Base-by-base conservation (phyloP, 2,329 filamentous ascomycete species). In the Aureobasidium melanogenum region DNA sequence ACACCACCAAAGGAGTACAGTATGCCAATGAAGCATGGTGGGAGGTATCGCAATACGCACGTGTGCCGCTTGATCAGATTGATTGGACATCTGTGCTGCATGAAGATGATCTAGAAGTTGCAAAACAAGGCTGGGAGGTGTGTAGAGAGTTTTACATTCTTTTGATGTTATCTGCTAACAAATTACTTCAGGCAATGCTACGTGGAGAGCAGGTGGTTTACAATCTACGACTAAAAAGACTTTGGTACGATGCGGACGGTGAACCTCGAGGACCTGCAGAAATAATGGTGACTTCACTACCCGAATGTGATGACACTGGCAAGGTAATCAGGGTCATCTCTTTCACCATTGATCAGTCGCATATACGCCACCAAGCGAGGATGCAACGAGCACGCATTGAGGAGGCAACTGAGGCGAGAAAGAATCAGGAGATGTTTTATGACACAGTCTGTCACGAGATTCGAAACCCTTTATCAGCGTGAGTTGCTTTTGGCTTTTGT, bases 401-500 rank as follows among this genome's bases (percentile, higher is more conserved):
- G 46, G 72, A 74, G 38, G 72, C 70, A 2, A 62, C 72, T 24
- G 72, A 74, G 63, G 67, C 68, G 9, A 73, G 72, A 59, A 63
- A 69, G 17, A 68, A 72, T 43, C 70, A 67, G 5, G 71, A 73
- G 28, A 62, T 56, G 22, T 64, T 62, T 22, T 43, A 50, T 19
- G 60, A 62, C 39, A 62, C 34, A 15, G 36, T 51, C 46, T 39
- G 34, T 14, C 56, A 60, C 17, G 56, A 60, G 57, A 76, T 78
- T 70, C 67, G 76, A 3, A 78, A 78, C 60, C 76, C 76, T 1
- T 67, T 78, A 0, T 72, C 69, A 30, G 76, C 76, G 0, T 51
- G 12, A 51, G 48, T 14, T 17, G 6, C 17, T n/a, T 15, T 30
- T n/a, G 7, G 1, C 32, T 34, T 12, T 1, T 0, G 64, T 76